Evolutionary conservation across 306 rosid species (phyloP).

Genomic region (Acacia melanoxylon): DNA sequence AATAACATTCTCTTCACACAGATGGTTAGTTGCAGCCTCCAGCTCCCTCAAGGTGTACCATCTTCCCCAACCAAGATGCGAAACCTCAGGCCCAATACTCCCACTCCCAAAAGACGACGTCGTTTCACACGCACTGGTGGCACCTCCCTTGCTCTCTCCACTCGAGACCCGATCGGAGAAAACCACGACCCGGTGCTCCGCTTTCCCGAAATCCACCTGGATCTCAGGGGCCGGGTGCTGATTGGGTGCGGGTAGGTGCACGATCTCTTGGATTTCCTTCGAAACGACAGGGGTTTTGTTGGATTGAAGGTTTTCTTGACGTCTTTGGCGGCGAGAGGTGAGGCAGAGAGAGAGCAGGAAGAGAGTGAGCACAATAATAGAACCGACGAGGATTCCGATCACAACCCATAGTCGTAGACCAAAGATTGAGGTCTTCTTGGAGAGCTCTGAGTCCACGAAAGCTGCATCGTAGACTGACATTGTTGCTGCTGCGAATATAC

Average conservation of each 20-base stretch:
- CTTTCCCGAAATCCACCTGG: conserved; percentile 71
- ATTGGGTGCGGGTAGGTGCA: conserved; percentile 36
- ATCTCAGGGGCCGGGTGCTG: conserved; percentile 54
- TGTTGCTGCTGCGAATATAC: background rate
- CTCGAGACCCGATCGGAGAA: conserved; percentile 65
- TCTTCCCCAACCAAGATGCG: conserved; percentile 98
- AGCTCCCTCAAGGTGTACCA: conserved; percentile 94
- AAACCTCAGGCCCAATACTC: conserved; percentile 81
- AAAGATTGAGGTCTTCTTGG: conserved; percentile 81
- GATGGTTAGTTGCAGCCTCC: conserved; percentile 82
- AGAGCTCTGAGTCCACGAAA: conserved; percentile 71
- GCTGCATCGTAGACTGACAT: conserved; percentile 89
- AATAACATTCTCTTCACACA: conserved; percentile 81
- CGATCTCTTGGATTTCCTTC: conserved; percentile 83
- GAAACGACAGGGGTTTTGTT: conserved; percentile 53
- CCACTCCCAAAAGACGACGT: conserved; percentile 56
- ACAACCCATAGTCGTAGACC: conserved; percentile 95
- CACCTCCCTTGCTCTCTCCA: conserved; percentile 67
- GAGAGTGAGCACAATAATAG: conserved; percentile 70
- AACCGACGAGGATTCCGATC: conserved; percentile 86
- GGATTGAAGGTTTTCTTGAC: conserved; percentile 15
- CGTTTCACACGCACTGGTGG: conserved; percentile 52
- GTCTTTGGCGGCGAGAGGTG: conserved; percentile 72
- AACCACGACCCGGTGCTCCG: conserved; percentile 59
- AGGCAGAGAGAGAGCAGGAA: conserved; percentile 91